Evolutionary conservation across 2,329 filamentous ascomycete genomes (phyloP).

Genomic region (Chaetomiaceae sp.): DNA sequence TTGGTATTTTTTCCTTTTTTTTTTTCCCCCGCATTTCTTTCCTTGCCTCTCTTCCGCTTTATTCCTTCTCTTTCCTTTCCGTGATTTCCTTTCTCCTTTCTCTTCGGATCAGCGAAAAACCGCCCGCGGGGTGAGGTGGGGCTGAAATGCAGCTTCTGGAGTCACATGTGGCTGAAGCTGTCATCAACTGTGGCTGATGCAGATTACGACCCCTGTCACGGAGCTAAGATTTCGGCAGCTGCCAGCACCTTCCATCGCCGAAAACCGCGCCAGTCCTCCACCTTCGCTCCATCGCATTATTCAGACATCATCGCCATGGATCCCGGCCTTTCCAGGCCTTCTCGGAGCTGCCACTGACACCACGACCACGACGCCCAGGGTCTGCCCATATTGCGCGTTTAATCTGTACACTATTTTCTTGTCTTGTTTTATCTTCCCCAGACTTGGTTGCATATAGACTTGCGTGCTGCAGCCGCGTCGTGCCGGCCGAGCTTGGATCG

Average conservation of each 20-base stretch:
- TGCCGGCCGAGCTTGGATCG: conserved; percentile 8
- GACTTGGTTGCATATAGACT: conserved; percentile 8
- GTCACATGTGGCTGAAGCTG: conserved; percentile 16
- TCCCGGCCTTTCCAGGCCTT: conserved; percentile 18
- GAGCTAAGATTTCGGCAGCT: conserved; percentile 16
- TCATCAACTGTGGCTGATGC: not conserved
- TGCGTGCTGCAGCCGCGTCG: not conserved
- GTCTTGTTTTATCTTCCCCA: not conserved
- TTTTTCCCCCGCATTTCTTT: too few species aligned
- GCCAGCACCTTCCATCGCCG: conserved; percentile 20
- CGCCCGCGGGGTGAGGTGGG: too few species aligned
- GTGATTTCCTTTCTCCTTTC: too few species aligned
- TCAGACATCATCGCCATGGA: conserved; percentile 24
- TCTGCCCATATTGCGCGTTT: conserved; percentile 1
- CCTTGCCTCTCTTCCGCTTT: too few species aligned
- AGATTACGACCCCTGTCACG: not conserved
- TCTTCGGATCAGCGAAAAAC: too few species aligned
- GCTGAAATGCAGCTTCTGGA: too few species aligned
- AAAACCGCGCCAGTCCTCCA: conserved; percentile 10
- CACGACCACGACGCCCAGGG: not conserved
- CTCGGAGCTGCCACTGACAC: conserved; percentile 18
- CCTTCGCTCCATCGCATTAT: conserved; percentile 20
- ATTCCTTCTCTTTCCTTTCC: too few species aligned
- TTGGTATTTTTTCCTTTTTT: too few species aligned
- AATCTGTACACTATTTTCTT: conserved; percentile 16